Base-by-base conservation (phyloP, 805 yeast species). In the Suhomyces vadensis region DNA sequence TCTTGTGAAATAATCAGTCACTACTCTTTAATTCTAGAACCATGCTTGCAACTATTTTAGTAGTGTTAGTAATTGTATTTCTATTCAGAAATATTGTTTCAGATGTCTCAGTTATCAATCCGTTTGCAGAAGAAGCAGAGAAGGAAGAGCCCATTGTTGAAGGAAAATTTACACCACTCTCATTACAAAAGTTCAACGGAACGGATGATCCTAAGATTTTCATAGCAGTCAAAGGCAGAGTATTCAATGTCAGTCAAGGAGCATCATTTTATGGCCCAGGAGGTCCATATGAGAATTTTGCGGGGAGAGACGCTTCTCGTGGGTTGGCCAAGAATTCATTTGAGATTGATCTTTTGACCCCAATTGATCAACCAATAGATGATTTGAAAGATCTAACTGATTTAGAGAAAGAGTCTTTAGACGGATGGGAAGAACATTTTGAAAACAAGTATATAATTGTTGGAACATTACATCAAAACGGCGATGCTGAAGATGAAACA, bases 281-380 rank as follows among this genome's bases (percentile, higher is more conserved):
- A 23, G 97, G 97, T 0, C 96, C 97, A 0, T 92, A 92, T 66
- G 82, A 87, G 35, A 88, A 87, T 59, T 92, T 92, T 73, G 97
- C 97, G 0, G 98, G 98, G 1, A 85, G 87, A 53, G 98, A 92
- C 67, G 97, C 97, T 3, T 85, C 95, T 0, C 74, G 98, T 52
- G 98, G 97, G 0, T 75, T 92, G 44, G 97, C 97, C 0, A 71
- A 79, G 55, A 91, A 90, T 64, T 86, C 95, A 13, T 92, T 91
- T 65, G 97, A 90, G 40, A 52, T 71, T 17, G 78, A 65, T 72
- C 42, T 74, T 74, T 61, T 94, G 21, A 85, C 82, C 29, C 77
- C 83, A 7, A 70, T 87, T 58, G 87, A 83, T 49, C 73, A 85
- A 58, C 95, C 95, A 4, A 77, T 94, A 47, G 99, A 94, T 57